These are phyloP conservation scores for Starmerella sp. DNA, from an alignment of 805 yeast genomes.

Conservation along the genomic window DNA sequence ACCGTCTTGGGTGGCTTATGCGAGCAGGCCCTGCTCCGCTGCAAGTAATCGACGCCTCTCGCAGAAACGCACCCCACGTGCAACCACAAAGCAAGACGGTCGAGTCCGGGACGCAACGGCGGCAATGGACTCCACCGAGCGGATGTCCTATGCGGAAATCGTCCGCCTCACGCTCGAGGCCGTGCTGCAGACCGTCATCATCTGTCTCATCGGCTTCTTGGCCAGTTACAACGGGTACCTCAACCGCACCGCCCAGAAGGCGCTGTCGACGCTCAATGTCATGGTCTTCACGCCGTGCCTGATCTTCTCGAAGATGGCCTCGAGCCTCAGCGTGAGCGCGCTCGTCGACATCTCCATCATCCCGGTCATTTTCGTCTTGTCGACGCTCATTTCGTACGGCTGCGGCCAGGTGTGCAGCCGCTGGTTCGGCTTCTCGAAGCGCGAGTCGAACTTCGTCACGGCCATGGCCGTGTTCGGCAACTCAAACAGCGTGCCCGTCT, in stretches of 20 bases:
- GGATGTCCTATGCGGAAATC: constrained; percentile 27
- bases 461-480: constrained; percentile 97
- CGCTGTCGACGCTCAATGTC: constrained; percentile 67
- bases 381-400: constrained; percentile 62
- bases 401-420: constrained; percentile 49
- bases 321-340: constrained; percentile 58
- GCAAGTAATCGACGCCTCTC: background rate
- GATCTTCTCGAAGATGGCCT: constrained; percentile 70
- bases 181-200: constrained; percentile 76
- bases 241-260: constrained; percentile 62
- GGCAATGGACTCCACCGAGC: constrained; percentile 5
- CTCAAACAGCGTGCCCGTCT: constrained; percentile 88
- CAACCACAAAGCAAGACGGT: background rate
- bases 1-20: background rate
- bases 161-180: constrained; percentile 78
- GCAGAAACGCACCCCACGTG: background rate
- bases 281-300: constrained; percentile 91
- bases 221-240: constrained; percentile 68
- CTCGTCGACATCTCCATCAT: constrained; percentile 70
- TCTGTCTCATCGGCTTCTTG: constrained; percentile 75
- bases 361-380: constrained; percentile 71
- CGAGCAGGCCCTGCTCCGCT: background rate
- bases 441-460: constrained; percentile 81
- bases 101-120: background rate
- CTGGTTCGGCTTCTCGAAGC: constrained; percentile 47